Evolutionary conservation across 129 eudicot species (phyloP), one percentile per base, ranked within the genome.

Genomic region (Centaurea solstitialis): DNA sequence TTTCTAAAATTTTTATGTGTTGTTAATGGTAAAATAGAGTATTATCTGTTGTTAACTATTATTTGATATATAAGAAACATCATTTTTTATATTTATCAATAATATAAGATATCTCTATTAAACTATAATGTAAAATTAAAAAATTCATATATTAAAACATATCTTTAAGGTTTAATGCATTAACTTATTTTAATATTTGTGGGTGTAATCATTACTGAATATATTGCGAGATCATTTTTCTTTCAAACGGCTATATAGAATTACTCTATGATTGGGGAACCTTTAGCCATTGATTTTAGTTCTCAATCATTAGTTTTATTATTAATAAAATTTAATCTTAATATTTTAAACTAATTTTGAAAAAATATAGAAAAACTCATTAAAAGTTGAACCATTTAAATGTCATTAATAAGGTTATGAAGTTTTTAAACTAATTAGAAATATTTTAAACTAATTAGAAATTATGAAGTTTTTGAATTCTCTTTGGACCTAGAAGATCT

Each of bases 251-350:
- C 82, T 82, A 77, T 77, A 71, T 77, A 77, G 72, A 83, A 83
- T 67, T 70, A 71, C 79, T 77, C 82, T 71, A 83, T 83, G 86
- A 83, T 83, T 83, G 82, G 82, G 64, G 40, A 82, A 77, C 74
- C 73, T 82, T 76, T 76, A 71, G 86, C 82, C 86, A 82, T 77
- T 71, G 82, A 65, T 76, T 77, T 83, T 77, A 83, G 82, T 83
- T 83, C 78, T 83, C 79, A 83, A 83, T 83, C 82, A 83, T 83
- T 83, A 74, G 43, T 77, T 76, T 35, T 76, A 59, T 69, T 76
- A 26, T 9, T 70, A 53, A 21, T 33, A 69, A 35, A 23, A 28
- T 71, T 28, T 40, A 17, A 57, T 61, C 8, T 70, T 0, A 69
- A 7, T 43, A 28, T 64, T 4, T 15, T 40, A 62, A 15, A 23